phyloP scores from a whole-genome alignment of 306 rosid genomes.

The Vigna hirtella region DNA sequence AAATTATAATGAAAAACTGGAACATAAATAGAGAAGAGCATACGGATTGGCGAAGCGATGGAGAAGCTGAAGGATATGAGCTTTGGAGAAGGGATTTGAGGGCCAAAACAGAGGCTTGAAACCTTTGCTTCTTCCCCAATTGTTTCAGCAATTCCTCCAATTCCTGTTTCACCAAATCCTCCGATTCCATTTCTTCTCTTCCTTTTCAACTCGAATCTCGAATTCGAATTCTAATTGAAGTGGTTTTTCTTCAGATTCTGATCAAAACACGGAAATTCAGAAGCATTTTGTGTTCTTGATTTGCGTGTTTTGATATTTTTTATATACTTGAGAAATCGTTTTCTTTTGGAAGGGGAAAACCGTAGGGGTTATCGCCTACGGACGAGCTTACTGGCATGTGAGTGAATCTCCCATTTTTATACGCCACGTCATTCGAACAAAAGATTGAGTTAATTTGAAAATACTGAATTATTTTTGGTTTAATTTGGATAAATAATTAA shows the following conservation, averaged over 20 bases:
- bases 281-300: not conserved
- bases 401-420: not conserved
- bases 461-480: too few relatives aligned
- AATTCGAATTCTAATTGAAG: not conserved
- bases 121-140: constrained; percentile 74
- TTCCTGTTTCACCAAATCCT: constrained; percentile 53
- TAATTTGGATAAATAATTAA: too few relatives aligned
- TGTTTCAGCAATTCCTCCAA: constrained; percentile 80
- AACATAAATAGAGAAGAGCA: constrained; percentile 8
- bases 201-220: not conserved
- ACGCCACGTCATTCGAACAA: not conserved
- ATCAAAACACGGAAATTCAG: constrained; percentile 25
- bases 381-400: not conserved
- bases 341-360: constrained; percentile 66
- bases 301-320: not conserved
- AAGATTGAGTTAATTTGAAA: not conserved
- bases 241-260: not conserved
- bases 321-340: not conserved
- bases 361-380: constrained; percentile 5
- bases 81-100: constrained; percentile 64
- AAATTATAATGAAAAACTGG: not conserved
- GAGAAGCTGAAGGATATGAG: constrained; percentile 70
- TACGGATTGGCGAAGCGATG: constrained; percentile 69
- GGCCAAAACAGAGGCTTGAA: constrained; percentile 72
- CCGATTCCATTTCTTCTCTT: constrained; percentile 59